Evolutionary conservation across 1,139 yeast species (phyloP).

Genomic region (Kodamaea derodonti): DNA sequence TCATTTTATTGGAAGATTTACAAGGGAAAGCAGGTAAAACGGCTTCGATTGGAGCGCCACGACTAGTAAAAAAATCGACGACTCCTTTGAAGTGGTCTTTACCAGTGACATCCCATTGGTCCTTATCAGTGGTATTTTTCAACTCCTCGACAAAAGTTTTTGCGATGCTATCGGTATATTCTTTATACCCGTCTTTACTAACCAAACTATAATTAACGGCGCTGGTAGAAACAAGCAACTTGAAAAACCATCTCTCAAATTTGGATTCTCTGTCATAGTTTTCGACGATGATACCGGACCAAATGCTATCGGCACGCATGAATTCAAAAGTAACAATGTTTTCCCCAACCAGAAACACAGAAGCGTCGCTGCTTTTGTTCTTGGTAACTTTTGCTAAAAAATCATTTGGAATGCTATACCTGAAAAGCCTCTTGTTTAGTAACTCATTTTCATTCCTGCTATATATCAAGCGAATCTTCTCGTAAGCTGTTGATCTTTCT

Average conservation of each 20-base stretch:
- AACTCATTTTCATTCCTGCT: constrained; percentile 18
- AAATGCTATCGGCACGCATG: constrained; percentile 9
- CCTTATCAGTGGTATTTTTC: constrained; percentile 45
- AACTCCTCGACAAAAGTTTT: constrained; percentile 36
- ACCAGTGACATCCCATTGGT: constrained; percentile 49
- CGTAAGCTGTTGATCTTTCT: constrained; percentile 24
- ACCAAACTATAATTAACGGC: constrained; percentile 8
- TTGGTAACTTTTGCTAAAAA: not conserved
- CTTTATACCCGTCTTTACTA: constrained; percentile 2
- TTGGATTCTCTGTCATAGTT: constrained; percentile 16
- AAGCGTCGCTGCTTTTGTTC: no score
- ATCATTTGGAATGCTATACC: not conserved
- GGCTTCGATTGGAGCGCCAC: constrained; percentile 47
- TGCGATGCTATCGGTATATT: constrained; percentile 18
- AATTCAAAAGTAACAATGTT: constrained; percentile 9
- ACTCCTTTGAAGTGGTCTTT: constrained; percentile 35
- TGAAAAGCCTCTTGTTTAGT: constrained; percentile 6
- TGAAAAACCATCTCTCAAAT: constrained; percentile 35
- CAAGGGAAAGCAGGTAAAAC: constrained; percentile 66
- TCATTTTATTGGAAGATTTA: constrained; percentile 52
- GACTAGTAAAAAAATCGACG: constrained; percentile 46
- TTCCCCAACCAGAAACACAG: constrained; percentile 4
- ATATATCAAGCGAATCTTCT: constrained; percentile 30
- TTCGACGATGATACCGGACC: constrained; percentile 29
- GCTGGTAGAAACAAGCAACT: constrained; percentile 21